Conservation (phyloP, 306 rosid genomes). For the Cicer cuneatum region DNA sequence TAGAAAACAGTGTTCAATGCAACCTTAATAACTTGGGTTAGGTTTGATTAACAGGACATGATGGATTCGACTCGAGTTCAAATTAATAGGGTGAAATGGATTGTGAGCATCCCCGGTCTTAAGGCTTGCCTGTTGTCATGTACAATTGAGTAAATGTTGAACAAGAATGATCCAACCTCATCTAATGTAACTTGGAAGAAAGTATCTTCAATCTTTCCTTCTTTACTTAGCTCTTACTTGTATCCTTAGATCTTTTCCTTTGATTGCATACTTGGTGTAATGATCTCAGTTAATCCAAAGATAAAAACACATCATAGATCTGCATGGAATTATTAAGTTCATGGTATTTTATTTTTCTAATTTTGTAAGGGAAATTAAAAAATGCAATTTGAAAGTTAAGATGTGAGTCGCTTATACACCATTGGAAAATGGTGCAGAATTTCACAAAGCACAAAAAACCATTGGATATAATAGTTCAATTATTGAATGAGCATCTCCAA, state of each 20-base stretch:
- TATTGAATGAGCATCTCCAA: not conserved
- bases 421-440: not conserved
- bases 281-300: not conserved
- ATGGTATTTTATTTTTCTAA: not conserved
- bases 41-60: not conserved
- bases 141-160: not conserved
- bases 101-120: not conserved
- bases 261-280: not conserved
- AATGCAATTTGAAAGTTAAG: not conserved
- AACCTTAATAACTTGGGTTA: not conserved
- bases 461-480: not conserved
- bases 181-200: not conserved
- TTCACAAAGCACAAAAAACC: not conserved
- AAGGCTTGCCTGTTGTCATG: not conserved
- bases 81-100: not conserved
- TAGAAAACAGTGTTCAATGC: not conserved
- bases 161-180: not conserved
- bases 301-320: not conserved
- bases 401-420: not conserved
- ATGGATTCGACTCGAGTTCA: not conserved
- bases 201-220: not conserved
- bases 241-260: not conserved
- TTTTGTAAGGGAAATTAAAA: not conserved
- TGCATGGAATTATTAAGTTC: not conserved
- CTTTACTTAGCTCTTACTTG: not conserved